A percentile compares a stretch with the other conserved stretches of the same genome.
Evolutionary conservation across 139 green algal genomes (phyloP).

Genomic region (Asterochloris erici): DNA sequence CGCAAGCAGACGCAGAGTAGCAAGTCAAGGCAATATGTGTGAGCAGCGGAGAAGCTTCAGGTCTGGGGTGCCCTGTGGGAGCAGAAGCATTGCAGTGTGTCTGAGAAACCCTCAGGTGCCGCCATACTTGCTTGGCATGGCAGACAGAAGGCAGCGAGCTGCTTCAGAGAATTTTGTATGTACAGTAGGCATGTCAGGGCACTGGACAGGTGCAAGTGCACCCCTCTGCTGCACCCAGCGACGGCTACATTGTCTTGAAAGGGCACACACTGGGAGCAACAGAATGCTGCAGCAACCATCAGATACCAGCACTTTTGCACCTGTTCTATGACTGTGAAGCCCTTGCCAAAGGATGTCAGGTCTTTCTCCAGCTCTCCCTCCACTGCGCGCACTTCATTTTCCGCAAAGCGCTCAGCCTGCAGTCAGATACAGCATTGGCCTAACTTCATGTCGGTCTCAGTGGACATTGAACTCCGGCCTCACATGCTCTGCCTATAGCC

Average conservation of each 20-base stretch:
- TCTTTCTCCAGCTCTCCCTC: slow-evolving; percentile 37
- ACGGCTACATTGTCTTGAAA: too few species aligned
- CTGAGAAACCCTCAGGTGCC: too few species aligned
- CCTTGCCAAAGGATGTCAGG: slow-evolving; percentile 62
- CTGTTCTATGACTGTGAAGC: slow-evolving; percentile 58
- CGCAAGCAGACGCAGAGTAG: slow-evolving; percentile 1
- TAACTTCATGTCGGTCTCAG: background rate
- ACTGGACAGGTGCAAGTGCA: too few species aligned
- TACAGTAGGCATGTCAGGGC: too few species aligned
- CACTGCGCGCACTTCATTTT: slow-evolving; percentile 16
- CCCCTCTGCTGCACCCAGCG: too few species aligned
- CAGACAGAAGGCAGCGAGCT: too few species aligned
- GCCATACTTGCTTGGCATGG: too few species aligned
- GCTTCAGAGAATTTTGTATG: too few species aligned
- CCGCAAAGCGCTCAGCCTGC: slow-evolving; percentile 21
- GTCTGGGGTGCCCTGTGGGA: too few species aligned
- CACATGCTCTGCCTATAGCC: too few species aligned
- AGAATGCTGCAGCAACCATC: background rate
- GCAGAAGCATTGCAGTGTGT: background rate
- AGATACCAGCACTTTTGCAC: background rate
- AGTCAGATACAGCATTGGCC: background rate
- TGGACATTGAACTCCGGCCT: background rate
- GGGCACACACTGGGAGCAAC: background rate
- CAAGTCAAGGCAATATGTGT: background rate
- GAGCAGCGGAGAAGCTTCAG: background rate